Evolutionary conservation across 371 early-diverging fungal genomes (phyloP).

Genomic region (Saksenaea vasiformis): DNA sequence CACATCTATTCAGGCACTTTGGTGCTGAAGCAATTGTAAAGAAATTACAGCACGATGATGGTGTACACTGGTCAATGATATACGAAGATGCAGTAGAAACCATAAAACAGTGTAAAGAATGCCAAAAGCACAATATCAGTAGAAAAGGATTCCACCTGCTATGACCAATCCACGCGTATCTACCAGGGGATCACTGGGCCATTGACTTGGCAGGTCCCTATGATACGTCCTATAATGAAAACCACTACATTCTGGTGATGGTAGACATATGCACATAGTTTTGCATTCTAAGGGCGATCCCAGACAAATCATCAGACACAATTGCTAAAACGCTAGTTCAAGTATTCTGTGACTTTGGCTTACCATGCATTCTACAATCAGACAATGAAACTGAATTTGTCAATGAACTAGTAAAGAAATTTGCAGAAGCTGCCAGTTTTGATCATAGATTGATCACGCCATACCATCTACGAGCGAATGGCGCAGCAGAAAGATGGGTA

Average conservation of each 20-base stretch:
- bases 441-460: constrained; percentile 3
- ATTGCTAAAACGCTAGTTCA: constrained; percentile 16
- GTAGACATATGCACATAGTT: constrained; percentile 27
- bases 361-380: constrained; percentile 15
- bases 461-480: constrained; percentile 8
- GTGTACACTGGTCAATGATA: neutral
- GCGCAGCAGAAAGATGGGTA: constrained; percentile 7
- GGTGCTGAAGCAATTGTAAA: neutral
- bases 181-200: constrained; percentile 19
- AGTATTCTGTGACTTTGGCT: too few species aligned
- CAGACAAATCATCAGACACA: constrained; percentile 19
- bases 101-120: constrained; percentile 5
- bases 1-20: neutral
- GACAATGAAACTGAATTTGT: constrained; percentile 39
- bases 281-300: constrained; percentile 20
- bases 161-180: constrained; percentile 5
- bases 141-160: constrained; percentile 15
- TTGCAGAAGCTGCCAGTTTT: neutral
- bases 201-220: constrained; percentile 13
- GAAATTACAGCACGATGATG: neutral
- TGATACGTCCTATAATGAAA: constrained; percentile 4
- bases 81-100: constrained; percentile 10
- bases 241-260: constrained; percentile 23
- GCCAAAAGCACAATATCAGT: constrained; percentile 16
- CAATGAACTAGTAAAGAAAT: constrained; percentile 7